Evolutionary conservation across 129 eudicot species (phyloP).

Genomic region (Sambucus nigra): DNA sequence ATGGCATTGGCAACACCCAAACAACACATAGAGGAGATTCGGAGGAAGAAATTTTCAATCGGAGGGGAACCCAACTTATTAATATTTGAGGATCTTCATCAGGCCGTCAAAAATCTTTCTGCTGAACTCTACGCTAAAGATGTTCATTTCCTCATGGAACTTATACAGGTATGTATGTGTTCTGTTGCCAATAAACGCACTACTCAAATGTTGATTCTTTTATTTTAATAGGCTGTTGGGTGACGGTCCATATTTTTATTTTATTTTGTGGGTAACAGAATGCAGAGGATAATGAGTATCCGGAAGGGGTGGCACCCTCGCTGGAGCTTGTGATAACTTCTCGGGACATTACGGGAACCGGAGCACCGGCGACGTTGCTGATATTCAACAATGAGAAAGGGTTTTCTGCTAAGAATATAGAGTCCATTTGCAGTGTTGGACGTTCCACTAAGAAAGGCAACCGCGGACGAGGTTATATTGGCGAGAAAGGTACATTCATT

Average conservation of each 20-base stretch:
- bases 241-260: not conserved
- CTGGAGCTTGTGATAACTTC: constrained; percentile 48
- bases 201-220: too few relatives aligned
- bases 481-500: constrained; percentile 44
- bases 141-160: constrained; percentile 60
- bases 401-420: constrained; percentile 32
- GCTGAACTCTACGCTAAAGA: constrained; percentile 61
- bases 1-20: constrained; percentile 21
- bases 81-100: constrained; percentile 47
- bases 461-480: constrained; percentile 43
- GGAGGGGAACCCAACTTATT: constrained; percentile 41
- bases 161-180: constrained; percentile 37
- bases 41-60: constrained; percentile 38
- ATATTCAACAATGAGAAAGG: constrained; percentile 58
- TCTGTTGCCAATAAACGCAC: not conserved
- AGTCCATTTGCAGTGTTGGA: constrained; percentile 48
- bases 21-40: constrained; percentile 47
- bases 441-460: constrained; percentile 45
- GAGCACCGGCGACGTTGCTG: constrained; percentile 47
- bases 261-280: constrained; percentile 20
- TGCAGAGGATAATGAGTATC: constrained; percentile 60
- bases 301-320: constrained; percentile 40
- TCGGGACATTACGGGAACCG: constrained; percentile 40
- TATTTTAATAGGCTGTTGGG: not conserved
- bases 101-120: constrained; percentile 59